Evolutionary conservation across 208 protist species (phyloP).

Genomic region (Trypanosoma vivax): DNA sequence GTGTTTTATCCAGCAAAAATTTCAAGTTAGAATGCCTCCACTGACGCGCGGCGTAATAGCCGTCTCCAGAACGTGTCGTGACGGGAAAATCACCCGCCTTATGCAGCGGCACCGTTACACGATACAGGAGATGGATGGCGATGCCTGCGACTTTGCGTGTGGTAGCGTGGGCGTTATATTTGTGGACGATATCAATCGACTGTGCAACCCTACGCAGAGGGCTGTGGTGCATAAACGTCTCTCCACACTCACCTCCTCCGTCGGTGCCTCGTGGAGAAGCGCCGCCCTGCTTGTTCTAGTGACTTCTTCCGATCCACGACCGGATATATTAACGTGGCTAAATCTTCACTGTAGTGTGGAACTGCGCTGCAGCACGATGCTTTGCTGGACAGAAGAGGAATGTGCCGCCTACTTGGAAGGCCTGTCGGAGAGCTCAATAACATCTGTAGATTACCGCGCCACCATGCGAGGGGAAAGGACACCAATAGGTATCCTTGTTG

Average conservation of each 20-base stretch:
- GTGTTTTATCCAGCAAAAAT: too few species aligned
- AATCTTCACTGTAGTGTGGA: constrained; percentile 62
- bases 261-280: background rate
- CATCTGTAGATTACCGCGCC: constrained; percentile 33
- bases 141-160: constrained; percentile 15
- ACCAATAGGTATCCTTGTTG: constrained; percentile 42
- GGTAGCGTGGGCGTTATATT: constrained; percentile 4
- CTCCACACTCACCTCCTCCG: background rate
- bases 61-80: background rate
- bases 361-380: constrained; percentile 31
- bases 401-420: constrained; percentile 46
- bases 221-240: constrained; percentile 3
- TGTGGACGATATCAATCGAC: constrained; percentile 7
- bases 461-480: constrained; percentile 17
- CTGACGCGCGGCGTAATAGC: constrained; percentile 3
- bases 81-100: constrained; percentile 5
- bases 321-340: constrained; percentile 52
- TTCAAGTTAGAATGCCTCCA: constrained; percentile 6
- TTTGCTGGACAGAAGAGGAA: constrained; percentile 62
- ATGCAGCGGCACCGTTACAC: constrained; percentile 17
- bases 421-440: constrained; percentile 20
- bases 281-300: constrained; percentile 12
- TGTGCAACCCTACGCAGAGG: constrained; percentile 5
- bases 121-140: constrained; percentile 3
- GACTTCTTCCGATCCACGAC: constrained; percentile 22